Evolutionary conservation across 495 filamentous ascomycete genomes (phyloP).

Genomic region (Aspergillus ostianus): DNA sequence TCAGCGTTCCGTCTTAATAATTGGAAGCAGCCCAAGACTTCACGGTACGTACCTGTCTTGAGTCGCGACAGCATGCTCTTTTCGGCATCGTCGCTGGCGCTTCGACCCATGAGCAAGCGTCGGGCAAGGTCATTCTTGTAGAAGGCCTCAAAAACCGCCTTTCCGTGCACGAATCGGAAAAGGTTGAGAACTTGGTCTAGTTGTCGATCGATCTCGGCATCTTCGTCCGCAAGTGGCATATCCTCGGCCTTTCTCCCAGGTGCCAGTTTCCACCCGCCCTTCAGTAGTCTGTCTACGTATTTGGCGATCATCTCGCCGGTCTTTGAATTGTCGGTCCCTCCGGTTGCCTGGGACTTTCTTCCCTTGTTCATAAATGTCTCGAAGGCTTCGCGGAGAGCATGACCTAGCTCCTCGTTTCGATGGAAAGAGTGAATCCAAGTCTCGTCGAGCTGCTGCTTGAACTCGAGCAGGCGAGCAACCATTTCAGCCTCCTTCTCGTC

Average conservation of each 20-base stretch:
- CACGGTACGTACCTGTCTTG: constrained; percentile 60
- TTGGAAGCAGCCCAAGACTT: neutral
- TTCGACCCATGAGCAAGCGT: constrained; percentile 82
- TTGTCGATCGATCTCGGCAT: constrained; percentile 83
- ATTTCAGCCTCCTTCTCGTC: constrained; percentile 76
- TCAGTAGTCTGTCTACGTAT: constrained; percentile 87
- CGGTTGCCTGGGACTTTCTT: constrained; percentile 61
- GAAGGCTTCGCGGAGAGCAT: constrained; percentile 79
- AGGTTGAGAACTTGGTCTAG: constrained; percentile 88
- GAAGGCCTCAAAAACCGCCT: constrained; percentile 96
- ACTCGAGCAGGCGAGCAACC: constrained; percentile 76
- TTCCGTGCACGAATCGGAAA: constrained; percentile 95
- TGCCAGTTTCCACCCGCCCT: constrained; percentile 80
- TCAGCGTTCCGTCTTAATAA: constrained; percentile 7
- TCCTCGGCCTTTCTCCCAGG: constrained; percentile 37
- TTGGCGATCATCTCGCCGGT: constrained; percentile 98
- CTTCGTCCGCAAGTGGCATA: constrained; percentile 72
- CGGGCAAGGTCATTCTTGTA: constrained; percentile 96
- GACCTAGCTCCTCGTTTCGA: constrained; percentile 68
- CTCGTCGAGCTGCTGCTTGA: constrained; percentile 77
- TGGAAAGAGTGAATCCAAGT: constrained; percentile 71
- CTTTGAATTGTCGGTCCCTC: constrained; percentile 82
- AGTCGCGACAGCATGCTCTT: constrained; percentile 89
- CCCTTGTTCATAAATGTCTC: constrained; percentile 86
- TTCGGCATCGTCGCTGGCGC: constrained; percentile 91